Conservation (phyloP, 2,329 filamentous ascomycete species). For the Aspergillus caelatus region DNA sequence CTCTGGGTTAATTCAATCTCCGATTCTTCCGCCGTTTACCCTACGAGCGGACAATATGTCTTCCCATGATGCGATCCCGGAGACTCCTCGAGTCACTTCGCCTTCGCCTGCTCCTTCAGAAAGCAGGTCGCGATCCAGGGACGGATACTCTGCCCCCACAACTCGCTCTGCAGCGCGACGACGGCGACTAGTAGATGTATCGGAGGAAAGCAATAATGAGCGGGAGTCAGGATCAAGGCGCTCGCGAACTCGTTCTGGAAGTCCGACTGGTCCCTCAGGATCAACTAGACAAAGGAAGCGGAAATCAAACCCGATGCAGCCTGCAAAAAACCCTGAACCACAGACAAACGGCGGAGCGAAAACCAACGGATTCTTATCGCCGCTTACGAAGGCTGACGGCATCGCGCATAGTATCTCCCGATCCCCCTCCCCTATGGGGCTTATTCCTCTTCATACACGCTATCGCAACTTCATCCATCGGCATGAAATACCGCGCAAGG, state of each 20-base stretch:
- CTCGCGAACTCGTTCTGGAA: slow-evolving; percentile 66
- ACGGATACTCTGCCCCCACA: slow-evolving; percentile 71
- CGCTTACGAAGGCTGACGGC: slow-evolving; percentile 52
- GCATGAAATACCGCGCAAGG: slow-evolving; percentile 93
- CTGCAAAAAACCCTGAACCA: slow-evolving; percentile 43
- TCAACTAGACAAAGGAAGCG: slow-evolving; percentile 54
- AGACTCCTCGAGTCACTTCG: slow-evolving; percentile 84
- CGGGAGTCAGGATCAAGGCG: slow-evolving; percentile 57
- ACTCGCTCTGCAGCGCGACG: slow-evolving; percentile 71
- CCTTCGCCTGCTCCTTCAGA: slow-evolving; percentile 74
- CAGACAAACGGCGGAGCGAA: slow-evolving; percentile 39
- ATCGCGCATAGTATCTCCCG: slow-evolving; percentile 89
- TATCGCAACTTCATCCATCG: slow-evolving; percentile 93
- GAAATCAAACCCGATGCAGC: slow-evolving; percentile 44
- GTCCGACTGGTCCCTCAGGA: slow-evolving; percentile 28
- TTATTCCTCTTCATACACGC: slow-evolving; percentile 92
- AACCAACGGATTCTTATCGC: slow-evolving; percentile 42
- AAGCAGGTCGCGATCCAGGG: slow-evolving; percentile 47
- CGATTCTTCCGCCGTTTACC: slow-evolving; percentile 54
- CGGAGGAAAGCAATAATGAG: slow-evolving; percentile 50
- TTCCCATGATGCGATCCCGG: slow-evolving; percentile 64
- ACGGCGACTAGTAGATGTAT: slow-evolving; percentile 56
- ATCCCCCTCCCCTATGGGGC: slow-evolving; percentile 86
- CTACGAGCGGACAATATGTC: slow-evolving; percentile 42
- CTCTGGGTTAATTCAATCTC: slow-evolving; percentile 28